A percentile compares a stretch with the other conserved stretches of the same genome.
Evolutionary conservation across 495 filamentous ascomycete genomes (phyloP).

Genomic region (Recurvomyces mirabilis): DNA sequence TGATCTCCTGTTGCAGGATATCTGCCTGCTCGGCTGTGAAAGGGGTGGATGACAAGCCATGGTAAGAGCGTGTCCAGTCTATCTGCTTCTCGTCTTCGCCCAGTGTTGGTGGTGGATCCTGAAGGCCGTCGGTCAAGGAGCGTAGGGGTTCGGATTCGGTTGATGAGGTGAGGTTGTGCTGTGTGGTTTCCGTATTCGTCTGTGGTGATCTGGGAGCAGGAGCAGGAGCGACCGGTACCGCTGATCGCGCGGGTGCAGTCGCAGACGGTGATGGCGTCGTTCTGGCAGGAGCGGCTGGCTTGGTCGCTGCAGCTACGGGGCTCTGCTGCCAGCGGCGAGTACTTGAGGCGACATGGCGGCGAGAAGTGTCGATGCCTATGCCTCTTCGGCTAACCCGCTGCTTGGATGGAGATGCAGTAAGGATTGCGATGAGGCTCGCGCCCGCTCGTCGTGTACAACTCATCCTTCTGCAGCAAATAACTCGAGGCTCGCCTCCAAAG

Average conservation of each 20-base stretch:
- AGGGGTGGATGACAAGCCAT: slow-evolving; percentile 65
- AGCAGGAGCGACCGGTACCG: no score
- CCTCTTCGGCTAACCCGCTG: no score
- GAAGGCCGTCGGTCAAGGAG: slow-evolving; percentile 42
- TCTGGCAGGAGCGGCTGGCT: not conserved
- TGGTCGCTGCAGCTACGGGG: not conserved
- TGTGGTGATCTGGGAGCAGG: no score
- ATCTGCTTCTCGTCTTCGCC: slow-evolving; percentile 42
- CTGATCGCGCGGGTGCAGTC: no score
- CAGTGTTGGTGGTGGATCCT: slow-evolving; percentile 42
- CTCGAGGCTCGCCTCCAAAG: not conserved
- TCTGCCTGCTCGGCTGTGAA: slow-evolving; percentile 68
- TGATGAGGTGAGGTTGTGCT: slow-evolving; percentile 2
- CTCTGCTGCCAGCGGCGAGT: slow-evolving; percentile 3
- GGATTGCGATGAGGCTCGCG: slow-evolving; percentile 7
- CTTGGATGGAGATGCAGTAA: not conserved
- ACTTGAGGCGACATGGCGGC: slow-evolving; percentile 5
- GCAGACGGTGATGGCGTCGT: not conserved
- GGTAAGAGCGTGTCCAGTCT: slow-evolving; percentile 90
- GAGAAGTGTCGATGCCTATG: no score
- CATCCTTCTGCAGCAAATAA: not conserved
- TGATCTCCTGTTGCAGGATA: slow-evolving; percentile 55
- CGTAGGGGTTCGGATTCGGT: slow-evolving; percentile 13
- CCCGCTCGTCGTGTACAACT: slow-evolving; percentile 4
- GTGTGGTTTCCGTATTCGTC: slow-evolving; percentile 1